Conservation (phyloP, 2,329 filamentous ascomycete genomes). For the Exserohilum turcica region DNA sequence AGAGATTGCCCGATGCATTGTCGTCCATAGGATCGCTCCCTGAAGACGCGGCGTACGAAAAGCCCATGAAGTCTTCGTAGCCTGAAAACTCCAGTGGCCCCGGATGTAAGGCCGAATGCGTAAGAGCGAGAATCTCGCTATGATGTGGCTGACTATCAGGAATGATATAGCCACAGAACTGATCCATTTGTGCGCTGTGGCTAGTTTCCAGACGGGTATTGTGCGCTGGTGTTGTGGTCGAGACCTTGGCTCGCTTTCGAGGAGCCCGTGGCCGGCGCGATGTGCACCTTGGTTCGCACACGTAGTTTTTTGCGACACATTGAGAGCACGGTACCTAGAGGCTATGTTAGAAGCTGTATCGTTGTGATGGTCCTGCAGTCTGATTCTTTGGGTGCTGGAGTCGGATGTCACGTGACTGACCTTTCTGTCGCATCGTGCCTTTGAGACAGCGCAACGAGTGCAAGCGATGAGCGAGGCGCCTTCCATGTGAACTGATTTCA, state of each 20-base stretch:
- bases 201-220: background rate
- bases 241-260: conserved; percentile 1
- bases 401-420: background rate
- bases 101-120: background rate
- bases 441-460: conserved; percentile 13
- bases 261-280: conserved; percentile 8
- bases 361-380: background rate
- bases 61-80: conserved; percentile 10
- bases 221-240: background rate
- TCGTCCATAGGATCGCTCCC: background rate
- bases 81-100: background rate
- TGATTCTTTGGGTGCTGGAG: background rate
- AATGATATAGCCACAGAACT: conserved; percentile 2
- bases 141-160: background rate
- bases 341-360: background rate
- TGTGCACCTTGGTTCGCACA: conserved; percentile 8
- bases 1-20: background rate
- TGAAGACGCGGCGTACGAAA: background rate
- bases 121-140: background rate
- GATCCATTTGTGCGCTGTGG: conserved; percentile 4
- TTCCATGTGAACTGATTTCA: background rate
- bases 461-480: conserved; percentile 7
- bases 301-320: conserved; percentile 9
- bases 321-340: conserved; percentile 13
- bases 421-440: conserved; percentile 11